Conservation (phyloP, 73 alveolate genomes). For the Tetrahymena thermophila region DNA sequence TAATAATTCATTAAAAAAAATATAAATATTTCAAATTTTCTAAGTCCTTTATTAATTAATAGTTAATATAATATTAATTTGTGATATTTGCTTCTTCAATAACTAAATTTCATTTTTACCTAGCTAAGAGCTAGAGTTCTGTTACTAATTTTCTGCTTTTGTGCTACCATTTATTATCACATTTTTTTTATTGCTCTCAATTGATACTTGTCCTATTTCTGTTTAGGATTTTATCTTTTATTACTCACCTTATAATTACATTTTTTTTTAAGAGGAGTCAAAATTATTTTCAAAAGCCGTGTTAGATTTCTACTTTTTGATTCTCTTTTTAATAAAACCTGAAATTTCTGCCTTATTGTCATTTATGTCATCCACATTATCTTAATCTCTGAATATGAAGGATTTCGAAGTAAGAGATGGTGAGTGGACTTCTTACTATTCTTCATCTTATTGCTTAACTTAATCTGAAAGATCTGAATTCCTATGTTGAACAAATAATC, state of each 20-base stretch:
- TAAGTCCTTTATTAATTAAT: no score
- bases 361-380: background rate
- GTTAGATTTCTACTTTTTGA: background rate
- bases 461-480: background rate
- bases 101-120: background rate
- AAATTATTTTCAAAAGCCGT: background rate
- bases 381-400: background rate
- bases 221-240: background rate
- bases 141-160: background rate
- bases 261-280: background rate
- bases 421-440: background rate
- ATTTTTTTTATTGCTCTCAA: background rate
- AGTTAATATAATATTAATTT: no score
- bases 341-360: background rate
- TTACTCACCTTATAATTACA: no score
- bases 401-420: background rate
- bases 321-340: background rate
- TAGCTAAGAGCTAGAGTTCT: background rate
- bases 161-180: background rate
- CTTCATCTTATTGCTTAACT: background rate
- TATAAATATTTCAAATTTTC: no score
- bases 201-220: background rate
- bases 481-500: background rate
- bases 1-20: no score
- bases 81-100: background rate